Evolutionary conservation across 108 stramenopile species (phyloP).

Genomic region (Fragilaria radians): DNA sequence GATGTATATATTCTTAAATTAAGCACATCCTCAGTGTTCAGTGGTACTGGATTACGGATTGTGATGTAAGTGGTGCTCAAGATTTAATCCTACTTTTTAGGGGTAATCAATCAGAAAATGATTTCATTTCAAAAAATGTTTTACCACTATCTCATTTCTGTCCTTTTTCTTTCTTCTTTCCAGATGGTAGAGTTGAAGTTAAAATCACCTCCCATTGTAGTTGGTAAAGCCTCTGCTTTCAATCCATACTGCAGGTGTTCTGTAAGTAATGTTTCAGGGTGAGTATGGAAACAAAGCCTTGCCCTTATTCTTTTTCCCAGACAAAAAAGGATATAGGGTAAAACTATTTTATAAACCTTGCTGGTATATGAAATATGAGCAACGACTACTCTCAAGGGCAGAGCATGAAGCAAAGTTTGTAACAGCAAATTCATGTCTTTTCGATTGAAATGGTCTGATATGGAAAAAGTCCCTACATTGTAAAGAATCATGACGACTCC

Average conservation of each 20-base stretch:
- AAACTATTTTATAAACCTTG: neutral
- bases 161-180: conserved; percentile 1
- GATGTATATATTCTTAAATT: too few relatives aligned
- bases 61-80: too few relatives aligned
- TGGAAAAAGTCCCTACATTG: neutral
- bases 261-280: neutral
- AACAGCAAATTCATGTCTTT: neutral
- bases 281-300: neutral
- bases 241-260: neutral
- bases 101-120: too few relatives aligned
- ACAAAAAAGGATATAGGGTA: neutral
- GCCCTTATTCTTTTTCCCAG: neutral
- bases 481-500: neutral
- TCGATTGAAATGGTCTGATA: neutral
- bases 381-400: neutral
- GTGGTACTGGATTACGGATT: too few relatives aligned
- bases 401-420: neutral
- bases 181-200: neutral
- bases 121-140: too few relatives aligned
- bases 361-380: neutral
- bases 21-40: too few relatives aligned
- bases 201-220: neutral
- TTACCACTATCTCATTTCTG: neutral
- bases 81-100: too few relatives aligned
- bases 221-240: neutral